These are phyloP conservation scores for Salix arbutifolia DNA, from an alignment of 345 rosid genomes.

Conservation along the genomic window DNA sequence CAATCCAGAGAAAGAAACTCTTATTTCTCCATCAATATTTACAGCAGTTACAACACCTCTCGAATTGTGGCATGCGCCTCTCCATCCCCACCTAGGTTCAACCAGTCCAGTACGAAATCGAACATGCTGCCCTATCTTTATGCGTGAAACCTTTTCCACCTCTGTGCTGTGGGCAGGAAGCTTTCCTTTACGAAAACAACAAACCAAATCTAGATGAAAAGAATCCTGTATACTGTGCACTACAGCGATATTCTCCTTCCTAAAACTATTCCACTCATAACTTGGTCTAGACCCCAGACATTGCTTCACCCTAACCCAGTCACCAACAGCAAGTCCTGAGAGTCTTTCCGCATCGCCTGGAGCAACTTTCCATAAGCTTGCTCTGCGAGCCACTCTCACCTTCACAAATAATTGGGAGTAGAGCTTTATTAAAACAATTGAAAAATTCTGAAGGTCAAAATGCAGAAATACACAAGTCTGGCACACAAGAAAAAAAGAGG, in stretches of 20 bases:
- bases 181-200: constrained; percentile 93
- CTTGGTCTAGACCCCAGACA: constrained; percentile 89
- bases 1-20: constrained; percentile 81
- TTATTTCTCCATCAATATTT: constrained; percentile 90
- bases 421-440: background rate
- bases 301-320: constrained; percentile 95
- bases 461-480: too few species aligned
- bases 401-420: constrained; percentile 26
- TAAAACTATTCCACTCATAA: constrained; percentile 86
- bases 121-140: constrained; percentile 83
- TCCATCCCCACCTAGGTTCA: constrained; percentile 99
- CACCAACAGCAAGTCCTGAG: constrained; percentile 96
- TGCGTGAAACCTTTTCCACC: constrained; percentile 74
- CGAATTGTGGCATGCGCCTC: constrained; percentile 72
- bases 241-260: constrained; percentile 85
- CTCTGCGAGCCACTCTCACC: constrained; percentile 81
- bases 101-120: constrained; percentile 65
- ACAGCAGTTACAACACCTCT: constrained; percentile 76
- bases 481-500: background rate
- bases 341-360: constrained; percentile 98
- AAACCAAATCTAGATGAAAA: constrained; percentile 85
- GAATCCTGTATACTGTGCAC: constrained; percentile 89
- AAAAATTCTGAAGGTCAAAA: background rate
- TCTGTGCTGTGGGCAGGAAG: constrained; percentile 71
- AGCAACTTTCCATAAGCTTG: constrained; percentile 79